phyloP scores from a whole-genome alignment of 148 eudicot genomes.

The Dysphania ambrosioides region DNA sequence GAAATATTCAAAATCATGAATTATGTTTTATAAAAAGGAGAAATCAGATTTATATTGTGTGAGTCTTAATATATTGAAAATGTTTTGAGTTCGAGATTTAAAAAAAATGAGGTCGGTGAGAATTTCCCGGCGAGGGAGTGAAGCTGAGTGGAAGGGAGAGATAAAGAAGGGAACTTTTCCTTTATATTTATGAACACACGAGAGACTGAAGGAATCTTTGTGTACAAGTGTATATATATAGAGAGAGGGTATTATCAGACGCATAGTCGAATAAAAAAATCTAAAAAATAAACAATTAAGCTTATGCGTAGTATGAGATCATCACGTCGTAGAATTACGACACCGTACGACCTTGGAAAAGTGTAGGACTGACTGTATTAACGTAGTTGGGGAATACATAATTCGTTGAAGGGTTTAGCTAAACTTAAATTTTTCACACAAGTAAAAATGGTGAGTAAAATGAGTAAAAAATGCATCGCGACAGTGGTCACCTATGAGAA shows the following conservation, averaged over 20 bases:
- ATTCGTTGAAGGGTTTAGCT: too few relatives aligned
- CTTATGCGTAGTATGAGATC: too few relatives aligned
- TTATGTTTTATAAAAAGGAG: too few relatives aligned
- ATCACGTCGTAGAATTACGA: neutral
- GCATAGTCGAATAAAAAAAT: neutral
- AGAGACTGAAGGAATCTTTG: neutral
- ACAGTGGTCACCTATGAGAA: too few relatives aligned
- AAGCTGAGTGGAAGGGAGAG: neutral
- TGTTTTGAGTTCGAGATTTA: neutral
- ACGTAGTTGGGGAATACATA: too few relatives aligned
- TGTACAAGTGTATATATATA: neutral
- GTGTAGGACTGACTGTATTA: too few relatives aligned
- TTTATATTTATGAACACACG: neutral
- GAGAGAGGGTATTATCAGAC: neutral
- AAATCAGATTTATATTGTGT: neutral
- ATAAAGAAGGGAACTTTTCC: neutral
- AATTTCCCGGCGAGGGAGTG: conserved; percentile 7
- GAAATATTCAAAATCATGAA: too few relatives aligned
- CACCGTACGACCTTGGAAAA: neutral
- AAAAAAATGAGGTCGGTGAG: neutral
- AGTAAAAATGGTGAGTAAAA: too few relatives aligned
- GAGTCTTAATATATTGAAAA: neutral
- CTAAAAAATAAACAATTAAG: too few relatives aligned
- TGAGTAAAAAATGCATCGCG: too few relatives aligned
- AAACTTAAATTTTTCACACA: too few relatives aligned